Evolutionary conservation across 78 protist species (phyloP), one percentile per base, ranked within the genome.

Genomic region (Salpingoeca rosetta): DNA sequence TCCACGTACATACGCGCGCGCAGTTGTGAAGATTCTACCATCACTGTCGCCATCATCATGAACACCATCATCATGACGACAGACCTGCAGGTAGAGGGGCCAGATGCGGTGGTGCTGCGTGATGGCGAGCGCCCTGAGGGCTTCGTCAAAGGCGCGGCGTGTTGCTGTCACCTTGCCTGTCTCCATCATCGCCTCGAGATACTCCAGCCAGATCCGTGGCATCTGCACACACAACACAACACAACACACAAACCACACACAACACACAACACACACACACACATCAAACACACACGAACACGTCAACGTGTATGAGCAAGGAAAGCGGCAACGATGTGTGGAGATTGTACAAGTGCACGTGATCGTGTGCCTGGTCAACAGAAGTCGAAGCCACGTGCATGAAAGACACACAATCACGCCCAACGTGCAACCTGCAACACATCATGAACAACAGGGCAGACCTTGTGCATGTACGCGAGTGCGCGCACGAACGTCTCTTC

Each of bases 131-230:
- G 99, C 42, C 26, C 91, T 87, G 39, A 98, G 94, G n/a, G 98
- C 98, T 35, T 98, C 56, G 87, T 98, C 99, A 79, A 93, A 92
- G 42, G 92, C 80, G 79, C 75, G 92, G n/a, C 99, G 86, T 10
- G 98, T 92, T 36, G 65, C 11, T 43, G 98, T 96, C 77, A 97
- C 42, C 45, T 39, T 41, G 80, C 84, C 73, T 80, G 95, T 98
- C 27, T 27, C 11, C 75, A 85, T 36, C 44, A 98, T 90, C 57
- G 97, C 86, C 43, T 73, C 44, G 57, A 84, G 51, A 87, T 96
- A 98, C 41, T 98, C 98, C 27, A 94, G 22, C 99, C 99, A 98
- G 28, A 98, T 90, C 56, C 99, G 93, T 12, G 99, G 99, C 99
- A 98, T 98, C 98, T 96, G 86, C 82, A 80, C n/a, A n/a, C n/a